Evolutionary conservation across 352 stramenopile species (phyloP), one percentile per base, ranked within the genome.

Genomic region (Elongisporangium prolatum): DNA sequence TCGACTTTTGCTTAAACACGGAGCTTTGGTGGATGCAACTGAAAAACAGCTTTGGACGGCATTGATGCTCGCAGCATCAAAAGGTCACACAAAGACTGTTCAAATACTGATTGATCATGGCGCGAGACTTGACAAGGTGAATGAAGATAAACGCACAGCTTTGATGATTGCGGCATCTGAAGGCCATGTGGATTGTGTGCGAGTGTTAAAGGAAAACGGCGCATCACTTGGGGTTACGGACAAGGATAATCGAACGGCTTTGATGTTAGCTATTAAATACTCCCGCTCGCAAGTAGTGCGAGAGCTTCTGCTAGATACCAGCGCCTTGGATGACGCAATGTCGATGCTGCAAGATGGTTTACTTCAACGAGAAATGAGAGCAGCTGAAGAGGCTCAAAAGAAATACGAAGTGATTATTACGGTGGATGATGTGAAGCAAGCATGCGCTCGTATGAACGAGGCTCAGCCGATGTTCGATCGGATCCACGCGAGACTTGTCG

Each of bases 381-480:
- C 4, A 40, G 28, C 28, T 40, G 28, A 40, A 40, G 28, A 40
- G 28, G 9, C 28, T 14, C 28, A 40, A 40, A 40, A 40, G 28
- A 40, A 14, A 40, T 6, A 40, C 8, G 28, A 40, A 40, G 28
- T 40, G 28, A 40, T 13, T 40, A 40, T 40, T 40, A 40, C 28
- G 28, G 8, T 40, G 9, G 28, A 40, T 13, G 1, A 40, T 6
- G 28, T 40, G 28, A 40, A 40, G 28, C 28, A 14, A 40, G 28
- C 28, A 18, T 68, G 61, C 28, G 11, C n/a, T 17, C 20, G 3
- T 5, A 60, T 68, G 61, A n/a, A 10, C 6, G 61, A 68, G 24
- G 4, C 61, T 14, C 47, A 37, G 17, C 34, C 63, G 1, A 61
- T 64, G 47, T 58, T 52, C n/a, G 24, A 61, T 11, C 56, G 57